Percentiles rank a stretch among this genome's conserved stretches.
These are phyloP conservation scores for Monilinia laxa DNA, from an alignment of 2,329 filamentous ascomycete genomes.

Conservation along the genomic window DNA sequence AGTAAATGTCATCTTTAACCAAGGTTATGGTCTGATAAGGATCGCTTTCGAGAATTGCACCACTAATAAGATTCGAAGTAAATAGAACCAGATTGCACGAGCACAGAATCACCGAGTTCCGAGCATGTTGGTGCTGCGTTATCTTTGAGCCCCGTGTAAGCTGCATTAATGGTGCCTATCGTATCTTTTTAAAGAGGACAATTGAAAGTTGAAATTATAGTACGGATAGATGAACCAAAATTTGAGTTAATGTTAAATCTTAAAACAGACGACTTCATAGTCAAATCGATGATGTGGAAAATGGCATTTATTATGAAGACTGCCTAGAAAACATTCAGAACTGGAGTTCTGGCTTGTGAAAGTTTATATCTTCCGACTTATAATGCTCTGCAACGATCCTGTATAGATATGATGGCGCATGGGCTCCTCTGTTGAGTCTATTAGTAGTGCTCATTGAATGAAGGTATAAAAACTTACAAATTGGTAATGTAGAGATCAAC, in stretches of 20 bases:
- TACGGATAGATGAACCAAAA: background rate
- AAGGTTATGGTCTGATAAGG: slow-evolving; percentile 2
- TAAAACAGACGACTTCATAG: background rate
- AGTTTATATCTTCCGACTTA: slow-evolving; percentile 68
- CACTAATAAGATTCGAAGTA: background rate
- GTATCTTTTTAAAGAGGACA: background rate
- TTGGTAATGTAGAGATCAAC: slow-evolving; percentile 87
- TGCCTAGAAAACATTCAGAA: slow-evolving; percentile 27
- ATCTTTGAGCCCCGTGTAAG: background rate
- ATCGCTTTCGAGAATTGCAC: background rate
- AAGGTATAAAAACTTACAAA: slow-evolving; percentile 52
- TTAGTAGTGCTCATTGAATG: slow-evolving; percentile 33
- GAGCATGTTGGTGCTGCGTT: background rate
- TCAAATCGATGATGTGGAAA: background rate
- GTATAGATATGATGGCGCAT: slow-evolving; percentile 71
- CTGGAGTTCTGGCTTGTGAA: slow-evolving; percentile 45
- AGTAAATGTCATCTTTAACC: background rate
- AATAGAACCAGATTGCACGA: background rate
- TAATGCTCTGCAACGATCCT: slow-evolving; percentile 74
- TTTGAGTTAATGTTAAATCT: background rate
- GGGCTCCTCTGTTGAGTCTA: slow-evolving; percentile 53
- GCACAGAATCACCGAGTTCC: background rate
- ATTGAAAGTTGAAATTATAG: background rate
- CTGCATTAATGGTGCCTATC: background rate
- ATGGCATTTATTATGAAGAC: slow-evolving; percentile 5